Base-by-base conservation (phyloP, 2,329 filamentous ascomycete species). In the Cadophora malorum region DNA sequence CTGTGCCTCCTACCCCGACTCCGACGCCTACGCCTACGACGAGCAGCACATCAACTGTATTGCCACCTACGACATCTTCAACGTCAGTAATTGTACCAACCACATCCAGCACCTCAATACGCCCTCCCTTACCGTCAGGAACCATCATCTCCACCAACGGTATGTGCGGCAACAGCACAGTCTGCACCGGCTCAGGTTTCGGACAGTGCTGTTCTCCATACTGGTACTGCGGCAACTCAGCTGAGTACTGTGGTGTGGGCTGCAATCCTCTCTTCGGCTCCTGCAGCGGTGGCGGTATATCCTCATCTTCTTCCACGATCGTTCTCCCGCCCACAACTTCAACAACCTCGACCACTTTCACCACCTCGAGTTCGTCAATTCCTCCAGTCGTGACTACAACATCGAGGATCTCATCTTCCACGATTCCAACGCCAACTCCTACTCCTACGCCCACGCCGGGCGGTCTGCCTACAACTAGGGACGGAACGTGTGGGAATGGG, bases 201-300 rank as follows among this genome's bases (percentile, higher is more conserved):
- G 70, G 70, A 23, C n/a, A 55, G 9, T 71, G 70, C 23, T 71
- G 70, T 33, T 66, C 63, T 23, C 19, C 41, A n/a, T 35, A 55
- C 31, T 66, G 67, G n/a, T 71, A 60, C 35, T 71, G 69, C 47
- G 69, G 69, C 3, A 49, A 63, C 33, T 64, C 63, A n/a, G 9
- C 23, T 25, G 69, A 56, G 6, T 69, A 68, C 47, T 71, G 69
- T 38, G 45, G 63, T 4, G 4, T 19, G 10, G 66, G 66, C 16
- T 70, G 68, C 31, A 65, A 70, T 23, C 23, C 38, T 4, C 47
- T 53, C 10, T 66, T 53, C 25, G 64, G 64, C 7, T 61, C 47
- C 7, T 66, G 64, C 14, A 45, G 41, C 25, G 41, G 41, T 41
- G 61, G 31, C 31, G 21, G 41, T 41, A 16, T 28, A 31, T 60